Base-by-base conservation (phyloP, 2,329 filamentous ascomycete species). In the Rhinocladiella similis region DNA sequence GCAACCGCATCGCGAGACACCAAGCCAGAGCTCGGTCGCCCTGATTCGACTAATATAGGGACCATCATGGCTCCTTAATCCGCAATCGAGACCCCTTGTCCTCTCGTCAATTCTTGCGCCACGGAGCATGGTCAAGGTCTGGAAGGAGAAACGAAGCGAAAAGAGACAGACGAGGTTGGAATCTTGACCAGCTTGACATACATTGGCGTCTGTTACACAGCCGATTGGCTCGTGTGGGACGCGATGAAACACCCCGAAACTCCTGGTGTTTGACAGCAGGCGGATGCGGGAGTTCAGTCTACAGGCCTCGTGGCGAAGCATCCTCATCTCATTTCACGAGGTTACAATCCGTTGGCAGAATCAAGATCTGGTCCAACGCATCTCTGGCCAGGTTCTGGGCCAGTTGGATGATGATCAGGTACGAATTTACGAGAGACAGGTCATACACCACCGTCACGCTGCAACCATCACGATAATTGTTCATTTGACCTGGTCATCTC, bases 181-280 rank as follows among this genome's bases (percentile, higher is more conserved):
- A 49, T 51, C 27, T 27, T 41, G 36, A 35, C 41, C 19, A 41
- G 27, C 18, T 48, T 53, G 49, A 41, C 50, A 13, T 5, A n/a
- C 33, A 27, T 48, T 53, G 49, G 46, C 54, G 16, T 6, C 18
- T 36, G 27, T 41, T 19, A 33, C 27, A 38, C 36, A 27, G 35
- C 52, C 50, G 59, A 61, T 61, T 61, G 59, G 59, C 29, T 18
- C 19, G 39, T 33, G 25, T 43, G 45, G 52, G 46, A 46, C 38
- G 22, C 43, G n/a, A 45, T 61, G 59, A 61, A 61, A 61, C 59
- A 43, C 39, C 33, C 33, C 55, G 59, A 61, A 58, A 61, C 51
- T 25, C 33, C 45, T 35, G 33, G 36, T 33, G 58, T 60, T 60
- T 57, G 54, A 57, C 54, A 60, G 43, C 5, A 38, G 22, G 18